Evolutionary conservation across 2,329 filamentous ascomycete genomes (phyloP).

Genomic region (Trichoderma pleuroti): DNA sequence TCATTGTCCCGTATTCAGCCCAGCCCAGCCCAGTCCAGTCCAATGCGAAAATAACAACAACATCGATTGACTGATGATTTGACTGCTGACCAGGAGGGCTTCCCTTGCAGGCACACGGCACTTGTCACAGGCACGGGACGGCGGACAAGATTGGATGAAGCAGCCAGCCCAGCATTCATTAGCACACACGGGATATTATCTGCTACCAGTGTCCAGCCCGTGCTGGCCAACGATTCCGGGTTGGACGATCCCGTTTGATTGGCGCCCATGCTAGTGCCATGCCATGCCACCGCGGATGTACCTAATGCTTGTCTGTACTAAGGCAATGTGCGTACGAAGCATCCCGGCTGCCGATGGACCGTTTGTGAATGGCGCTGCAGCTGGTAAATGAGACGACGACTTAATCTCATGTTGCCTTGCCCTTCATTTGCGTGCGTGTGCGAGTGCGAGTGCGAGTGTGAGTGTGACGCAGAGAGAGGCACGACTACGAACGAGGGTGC

Average conservation of each 20-base stretch:
- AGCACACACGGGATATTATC: background rate
- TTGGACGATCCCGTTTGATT: conserved; percentile 18
- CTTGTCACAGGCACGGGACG: background rate
- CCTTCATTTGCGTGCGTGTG: background rate
- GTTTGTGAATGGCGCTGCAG: background rate
- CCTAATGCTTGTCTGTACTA: background rate
- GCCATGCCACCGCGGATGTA: background rate
- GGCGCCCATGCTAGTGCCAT: conserved; percentile 10
- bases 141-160: too few species aligned
- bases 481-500: background rate
- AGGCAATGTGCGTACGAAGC: background rate
- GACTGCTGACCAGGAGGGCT: background rate
- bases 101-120: background rate
- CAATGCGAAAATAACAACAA: too few species aligned
- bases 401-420: background rate
- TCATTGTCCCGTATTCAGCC: conserved; percentile 15
- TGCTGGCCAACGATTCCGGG: conserved; percentile 1
- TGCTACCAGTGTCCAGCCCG: background rate
- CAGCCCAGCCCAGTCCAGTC: too few species aligned
- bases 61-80: background rate
- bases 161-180: background rate
- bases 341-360: background rate
- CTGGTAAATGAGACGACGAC: background rate
- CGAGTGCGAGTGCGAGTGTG: background rate
- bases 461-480: background rate